Conservation (phyloP, 306 rosid species). For the Glycine soja region DNA sequence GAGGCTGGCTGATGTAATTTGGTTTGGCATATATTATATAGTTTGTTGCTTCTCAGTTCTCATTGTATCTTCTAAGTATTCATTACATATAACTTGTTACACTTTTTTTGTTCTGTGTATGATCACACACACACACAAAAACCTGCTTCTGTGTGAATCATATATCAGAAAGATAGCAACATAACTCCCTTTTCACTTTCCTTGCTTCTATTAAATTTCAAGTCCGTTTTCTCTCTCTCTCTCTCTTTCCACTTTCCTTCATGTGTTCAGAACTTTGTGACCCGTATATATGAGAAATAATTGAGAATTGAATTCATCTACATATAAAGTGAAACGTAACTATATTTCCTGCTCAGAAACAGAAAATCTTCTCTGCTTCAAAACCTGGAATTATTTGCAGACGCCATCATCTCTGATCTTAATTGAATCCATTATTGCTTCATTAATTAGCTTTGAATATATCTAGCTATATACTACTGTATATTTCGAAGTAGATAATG, state of each 20-base stretch:
- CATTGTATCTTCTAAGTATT: conserved; percentile 17
- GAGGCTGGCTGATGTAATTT: conserved; percentile 50
- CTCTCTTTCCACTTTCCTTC: neutral
- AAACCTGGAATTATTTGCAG: conserved; percentile 26
- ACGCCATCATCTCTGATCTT: conserved; percentile 32
- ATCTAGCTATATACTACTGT: neutral
- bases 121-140: neutral
- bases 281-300: neutral
- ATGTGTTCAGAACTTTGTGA: conserved; percentile 21
- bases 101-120: neutral
- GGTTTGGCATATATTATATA: conserved; percentile 44
- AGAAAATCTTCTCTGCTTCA: conserved; percentile 21
- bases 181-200: conserved; percentile 15
- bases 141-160: conserved; percentile 9
- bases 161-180: neutral
- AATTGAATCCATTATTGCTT: conserved; percentile 29
- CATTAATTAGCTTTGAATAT: conserved; percentile 28
- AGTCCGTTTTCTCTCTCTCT: conserved; percentile 1
- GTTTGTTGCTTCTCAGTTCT: conserved; percentile 41
- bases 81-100: conserved; percentile 27
- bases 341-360: conserved; percentile 20
- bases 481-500: conserved; percentile 41
- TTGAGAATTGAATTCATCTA: conserved; percentile 23
- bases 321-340: conserved; percentile 11
- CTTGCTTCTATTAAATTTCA: conserved; percentile 37